Evolutionary conservation across 2,329 filamentous ascomycete species (phyloP).

Genomic region (Sarocladium strictum): DNA sequence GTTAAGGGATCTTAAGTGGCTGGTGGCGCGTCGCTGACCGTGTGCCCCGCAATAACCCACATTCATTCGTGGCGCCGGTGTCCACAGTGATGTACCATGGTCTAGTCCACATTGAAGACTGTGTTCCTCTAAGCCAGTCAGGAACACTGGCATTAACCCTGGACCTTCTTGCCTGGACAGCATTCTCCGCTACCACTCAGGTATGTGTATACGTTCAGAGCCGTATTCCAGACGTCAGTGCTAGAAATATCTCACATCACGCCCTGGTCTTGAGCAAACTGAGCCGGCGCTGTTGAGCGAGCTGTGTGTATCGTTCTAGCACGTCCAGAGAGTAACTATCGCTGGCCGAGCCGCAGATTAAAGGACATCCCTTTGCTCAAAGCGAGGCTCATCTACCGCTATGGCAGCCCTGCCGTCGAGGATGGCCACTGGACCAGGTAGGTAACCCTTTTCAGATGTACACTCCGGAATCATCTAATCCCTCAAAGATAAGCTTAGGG

Average conservation of each 20-base stretch:
- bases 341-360: too few species aligned
- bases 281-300: too few species aligned
- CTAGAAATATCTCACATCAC: too few species aligned
- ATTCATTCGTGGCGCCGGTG: not conserved
- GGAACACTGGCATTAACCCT: too few species aligned
- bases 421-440: slow-evolving; percentile 36
- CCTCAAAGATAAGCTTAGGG: slow-evolving; percentile 1
- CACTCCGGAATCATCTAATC: not conserved
- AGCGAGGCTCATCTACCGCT: slow-evolving; percentile 11
- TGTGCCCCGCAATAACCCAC: slow-evolving; percentile 3
- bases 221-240: too few species aligned
- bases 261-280: too few species aligned
- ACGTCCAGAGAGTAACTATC: too few species aligned
- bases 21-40: slow-evolving; percentile 3
- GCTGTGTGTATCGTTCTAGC: too few species aligned
- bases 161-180: too few species aligned
- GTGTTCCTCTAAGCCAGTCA: not conserved
- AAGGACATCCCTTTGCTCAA: too few species aligned
- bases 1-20: slow-evolving; percentile 1
- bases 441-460: slow-evolving; percentile 17
- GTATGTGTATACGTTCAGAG: too few species aligned
- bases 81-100: not conserved
- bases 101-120: not conserved
- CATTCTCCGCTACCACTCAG: too few species aligned
- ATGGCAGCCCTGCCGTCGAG: slow-evolving; percentile 21